Conservation (phyloP, 1,284 basidiomycete genomes). For the Sporisorium exsertum region DNA sequence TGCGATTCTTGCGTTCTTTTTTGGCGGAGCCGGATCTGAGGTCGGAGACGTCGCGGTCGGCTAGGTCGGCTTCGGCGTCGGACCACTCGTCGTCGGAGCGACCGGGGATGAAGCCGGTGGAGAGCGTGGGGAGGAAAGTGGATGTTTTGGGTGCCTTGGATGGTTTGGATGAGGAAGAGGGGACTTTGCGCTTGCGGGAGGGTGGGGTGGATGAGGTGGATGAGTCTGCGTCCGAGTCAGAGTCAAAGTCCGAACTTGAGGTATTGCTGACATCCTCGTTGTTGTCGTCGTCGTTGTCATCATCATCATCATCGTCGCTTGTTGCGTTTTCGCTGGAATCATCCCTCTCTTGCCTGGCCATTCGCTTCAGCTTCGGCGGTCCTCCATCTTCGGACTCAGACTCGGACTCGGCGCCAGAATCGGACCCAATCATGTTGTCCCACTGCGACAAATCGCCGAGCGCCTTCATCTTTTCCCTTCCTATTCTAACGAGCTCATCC, state of each 20-base stretch:
- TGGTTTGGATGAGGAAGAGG: constrained; percentile 1
- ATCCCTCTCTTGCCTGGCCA: not conserved
- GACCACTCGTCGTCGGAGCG: constrained; percentile 79
- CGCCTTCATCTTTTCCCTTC: constrained; percentile 44
- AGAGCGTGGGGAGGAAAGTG: constrained; percentile 85
- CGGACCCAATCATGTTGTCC: constrained; percentile 47
- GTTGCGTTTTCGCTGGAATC: constrained; percentile 52
- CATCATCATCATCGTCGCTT: constrained; percentile 60
- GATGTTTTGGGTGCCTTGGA: constrained; percentile 34
- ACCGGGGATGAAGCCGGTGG: constrained; percentile 81
- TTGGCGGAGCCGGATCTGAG: constrained; percentile 36
- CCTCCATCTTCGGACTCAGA: not conserved
- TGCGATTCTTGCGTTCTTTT: constrained; percentile 80
- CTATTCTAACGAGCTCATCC: constrained; percentile 34
- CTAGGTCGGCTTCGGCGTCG: constrained; percentile 79
- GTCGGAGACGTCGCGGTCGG: constrained; percentile 71
- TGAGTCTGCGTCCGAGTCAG: constrained; percentile 47
- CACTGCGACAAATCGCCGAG: constrained; percentile 50
- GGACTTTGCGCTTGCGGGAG: constrained; percentile 23
- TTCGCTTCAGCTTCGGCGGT: constrained; percentile 1
- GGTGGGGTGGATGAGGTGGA: constrained; percentile 8
- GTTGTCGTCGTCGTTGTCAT: constrained; percentile 55
- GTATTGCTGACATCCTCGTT: constrained; percentile 48
- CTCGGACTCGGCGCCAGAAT: constrained; percentile 33
- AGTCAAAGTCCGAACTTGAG: constrained; percentile 43